Conservation (phyloP, 2,329 filamentous ascomycete genomes). For the Penicillium janthinellum region DNA sequence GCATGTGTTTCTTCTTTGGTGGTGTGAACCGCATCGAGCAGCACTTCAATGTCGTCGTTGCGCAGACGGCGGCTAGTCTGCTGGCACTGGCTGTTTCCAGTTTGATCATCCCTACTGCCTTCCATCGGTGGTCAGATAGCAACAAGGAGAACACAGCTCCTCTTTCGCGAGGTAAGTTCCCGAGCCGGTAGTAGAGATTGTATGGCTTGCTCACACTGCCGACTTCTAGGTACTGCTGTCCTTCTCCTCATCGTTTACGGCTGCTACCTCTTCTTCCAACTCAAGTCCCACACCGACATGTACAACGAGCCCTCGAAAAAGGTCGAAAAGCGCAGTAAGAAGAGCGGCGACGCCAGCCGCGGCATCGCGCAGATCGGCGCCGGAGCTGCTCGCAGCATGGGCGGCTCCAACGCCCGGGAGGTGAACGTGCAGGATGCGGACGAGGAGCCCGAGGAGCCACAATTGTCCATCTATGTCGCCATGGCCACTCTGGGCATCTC, state of each 20-base stretch:
- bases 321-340: conserved; percentile 59
- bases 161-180: conserved; percentile 1
- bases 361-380: conserved; percentile 58
- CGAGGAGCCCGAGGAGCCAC: conserved; percentile 73
- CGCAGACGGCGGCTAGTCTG: conserved; percentile 82
- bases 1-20: conserved; percentile 90
- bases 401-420: conserved; percentile 53
- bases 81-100: conserved; percentile 77
- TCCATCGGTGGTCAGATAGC: conserved; percentile 59
- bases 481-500: conserved; percentile 70
- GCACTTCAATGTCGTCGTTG: conserved; percentile 88
- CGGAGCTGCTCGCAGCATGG: conserved; percentile 50
- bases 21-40: conserved; percentile 78
- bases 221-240: conserved; percentile 44
- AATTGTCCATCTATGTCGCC: conserved; percentile 72
- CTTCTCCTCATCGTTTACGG: conserved; percentile 83
- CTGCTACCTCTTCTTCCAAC: conserved; percentile 85
- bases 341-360: conserved; percentile 52
- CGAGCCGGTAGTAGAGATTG: no score
- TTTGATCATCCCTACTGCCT: conserved; percentile 88
- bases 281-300: conserved; percentile 78
- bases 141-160: conserved; percentile 2
- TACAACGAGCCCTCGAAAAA: conserved; percentile 82
- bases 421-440: conserved; percentile 59
- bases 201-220: neutral